Conservation (phyloP, 2,329 filamentous ascomycete genomes). For the Penicillium sp. region DNA sequence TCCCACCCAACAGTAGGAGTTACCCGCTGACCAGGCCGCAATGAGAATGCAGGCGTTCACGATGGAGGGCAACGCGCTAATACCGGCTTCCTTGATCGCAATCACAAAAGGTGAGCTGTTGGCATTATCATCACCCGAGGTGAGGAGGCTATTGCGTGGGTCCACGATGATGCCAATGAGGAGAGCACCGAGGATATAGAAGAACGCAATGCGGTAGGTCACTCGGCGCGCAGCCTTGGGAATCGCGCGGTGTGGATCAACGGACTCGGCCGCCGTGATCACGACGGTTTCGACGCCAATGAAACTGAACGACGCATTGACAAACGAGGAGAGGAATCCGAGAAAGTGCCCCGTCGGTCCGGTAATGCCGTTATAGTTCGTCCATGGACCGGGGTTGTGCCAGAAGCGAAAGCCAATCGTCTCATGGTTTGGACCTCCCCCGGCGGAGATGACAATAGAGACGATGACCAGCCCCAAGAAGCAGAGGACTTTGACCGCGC, state of each 20-base stretch:
- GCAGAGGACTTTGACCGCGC: conserved; percentile 34
- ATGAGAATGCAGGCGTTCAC: conserved; percentile 39
- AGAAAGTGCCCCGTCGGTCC: conserved; percentile 37
- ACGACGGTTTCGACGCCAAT: conserved; percentile 43
- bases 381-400: conserved; percentile 35
- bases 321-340: conserved; percentile 39
- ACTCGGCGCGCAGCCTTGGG: conserved; percentile 44
- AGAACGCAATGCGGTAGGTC: conserved; percentile 39
- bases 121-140: conserved; percentile 29
- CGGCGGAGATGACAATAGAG: conserved; percentile 35
- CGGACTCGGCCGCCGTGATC: conserved; percentile 42
- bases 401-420: conserved; percentile 37
- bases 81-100: conserved; percentile 35
- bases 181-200: conserved; percentile 37
- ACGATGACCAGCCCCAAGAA: conserved; percentile 31
- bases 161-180: conserved; percentile 33
- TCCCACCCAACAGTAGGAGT: conserved; percentile 50
- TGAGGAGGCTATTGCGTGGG: conserved; percentile 21
- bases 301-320: conserved; percentile 43
- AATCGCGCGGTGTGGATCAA: conserved; percentile 40
- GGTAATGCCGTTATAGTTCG: conserved; percentile 31
- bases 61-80: conserved; percentile 33
- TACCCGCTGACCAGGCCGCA: conserved; percentile 42
- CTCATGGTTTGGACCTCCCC: conserved; percentile 32
- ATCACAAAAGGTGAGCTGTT: conserved; percentile 38